These are phyloP conservation scores for Stachybotrys chartarum DNA, from an alignment of 2,329 filamentous ascomycete genomes.

Conservation along the genomic window DNA sequence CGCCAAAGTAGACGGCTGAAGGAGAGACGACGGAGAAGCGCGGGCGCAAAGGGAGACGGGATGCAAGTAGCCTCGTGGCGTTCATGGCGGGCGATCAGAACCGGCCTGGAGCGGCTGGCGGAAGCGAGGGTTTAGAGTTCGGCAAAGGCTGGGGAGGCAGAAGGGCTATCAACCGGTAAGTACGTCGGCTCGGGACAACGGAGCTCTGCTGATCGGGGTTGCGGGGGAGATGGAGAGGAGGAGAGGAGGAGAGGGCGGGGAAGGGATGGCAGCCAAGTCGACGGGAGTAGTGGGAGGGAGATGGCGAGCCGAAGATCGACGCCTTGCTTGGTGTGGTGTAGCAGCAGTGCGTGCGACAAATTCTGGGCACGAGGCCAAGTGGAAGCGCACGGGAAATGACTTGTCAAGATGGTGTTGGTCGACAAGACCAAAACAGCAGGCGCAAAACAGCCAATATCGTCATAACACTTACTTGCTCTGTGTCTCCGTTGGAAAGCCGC, in stretches of 20 bases:
- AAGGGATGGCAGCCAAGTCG: neutral
- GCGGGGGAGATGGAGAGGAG: neutral
- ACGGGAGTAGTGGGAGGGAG: neutral
- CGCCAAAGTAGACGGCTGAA: conserved; percentile 55
- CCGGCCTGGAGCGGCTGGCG: conserved; percentile 11
- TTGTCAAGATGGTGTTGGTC: too few species aligned
- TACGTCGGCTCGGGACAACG: neutral
- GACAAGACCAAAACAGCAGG: too few species aligned
- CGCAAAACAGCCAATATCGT: too few species aligned
- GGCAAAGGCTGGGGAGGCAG: neutral
- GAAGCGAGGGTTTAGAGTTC: neutral
- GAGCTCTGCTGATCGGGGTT: neutral
- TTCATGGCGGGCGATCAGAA: conserved; percentile 18
- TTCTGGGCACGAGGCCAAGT: too few species aligned
- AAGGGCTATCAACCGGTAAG: neutral
- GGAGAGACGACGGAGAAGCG: conserved; percentile 33
- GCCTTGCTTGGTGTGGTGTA: too few species aligned
- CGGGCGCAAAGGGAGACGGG: conserved; percentile 16
- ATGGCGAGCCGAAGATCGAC: neutral
- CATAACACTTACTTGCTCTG: too few species aligned
- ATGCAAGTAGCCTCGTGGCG: conserved; percentile 19
- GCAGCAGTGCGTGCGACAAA: too few species aligned
- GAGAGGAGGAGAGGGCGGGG: neutral
- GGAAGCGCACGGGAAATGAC: too few species aligned
- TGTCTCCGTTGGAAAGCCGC: too few species aligned